Evolutionary conservation across 495 filamentous ascomycete species (phyloP), one percentile per base, ranked within the genome.

Genomic region (Amniculicola lignicola): DNA sequence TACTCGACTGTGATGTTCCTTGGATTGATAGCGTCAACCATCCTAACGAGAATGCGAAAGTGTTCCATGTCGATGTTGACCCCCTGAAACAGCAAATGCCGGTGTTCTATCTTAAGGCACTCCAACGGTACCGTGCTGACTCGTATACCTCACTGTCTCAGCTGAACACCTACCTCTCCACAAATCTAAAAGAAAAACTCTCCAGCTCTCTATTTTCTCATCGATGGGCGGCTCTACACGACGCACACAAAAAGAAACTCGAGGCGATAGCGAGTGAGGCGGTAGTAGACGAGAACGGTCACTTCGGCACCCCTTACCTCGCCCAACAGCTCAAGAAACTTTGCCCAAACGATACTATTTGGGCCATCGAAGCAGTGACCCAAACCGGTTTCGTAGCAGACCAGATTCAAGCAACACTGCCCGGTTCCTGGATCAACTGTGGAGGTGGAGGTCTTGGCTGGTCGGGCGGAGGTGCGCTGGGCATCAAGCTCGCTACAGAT

Each of bases 371-470:
- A 73, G 84, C 92, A 1, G 92, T 97, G 16, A 97, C 92, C 5
- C 84, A 88, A 49, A 89, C 88, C 0, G 70, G 67, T 1, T 82
- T 87, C 44, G 88, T 94, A 12, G 83, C 89, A 18, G 89, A 97
- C 62, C 85, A 89, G 59, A 66, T 96, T n/a, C 80, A 82, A 64
- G 83, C 85, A 10, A 87, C 81, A 12, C 57, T 82, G 1, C 91
- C 90, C 0, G 88, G 90, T 4, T 84, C 82, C 6, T 93, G 89
- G 85, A 84, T 95, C 65, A 95, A 95, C 74, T 97, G 91, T 68
- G 92, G 92, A 12, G 92, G 91, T 27, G 92, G 92, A 29, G 92
- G 92, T 2, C 77, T 96, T 0, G 92, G 92, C 16, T 97, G 92
- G 92, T 92, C 87, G n/a, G 92, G 92, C 18, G 92, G 92, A 38